Conservation (phyloP, 164 flowering plant species). For the Stephania cephalantha region DNA sequence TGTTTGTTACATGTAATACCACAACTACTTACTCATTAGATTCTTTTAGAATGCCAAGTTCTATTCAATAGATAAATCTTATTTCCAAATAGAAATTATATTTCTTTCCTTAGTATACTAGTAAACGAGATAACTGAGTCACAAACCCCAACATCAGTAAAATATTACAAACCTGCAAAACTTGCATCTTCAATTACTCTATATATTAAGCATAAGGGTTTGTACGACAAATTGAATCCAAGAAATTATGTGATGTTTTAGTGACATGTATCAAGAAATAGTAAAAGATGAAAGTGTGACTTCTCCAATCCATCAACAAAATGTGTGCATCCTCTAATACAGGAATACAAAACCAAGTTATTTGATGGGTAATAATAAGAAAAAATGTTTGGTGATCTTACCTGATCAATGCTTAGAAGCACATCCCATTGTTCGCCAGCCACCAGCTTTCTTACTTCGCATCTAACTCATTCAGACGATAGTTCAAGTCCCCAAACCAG, state of each 20-base stretch:
- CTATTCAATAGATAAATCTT: neutral
- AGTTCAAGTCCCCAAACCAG: conserved; percentile 98
- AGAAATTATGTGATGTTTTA: neutral
- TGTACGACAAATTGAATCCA: neutral
- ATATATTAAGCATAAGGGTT: too few relatives aligned
- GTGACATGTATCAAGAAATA: neutral
- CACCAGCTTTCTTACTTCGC: conserved; percentile 64
- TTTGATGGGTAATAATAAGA: neutral
- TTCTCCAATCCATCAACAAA: neutral
- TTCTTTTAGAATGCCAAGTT: neutral
- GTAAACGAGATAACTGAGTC: neutral
- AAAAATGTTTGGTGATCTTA: conserved; percentile 14
- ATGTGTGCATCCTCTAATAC: neutral
- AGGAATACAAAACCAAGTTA: neutral
- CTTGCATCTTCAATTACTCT: too few relatives aligned
- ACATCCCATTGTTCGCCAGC: conserved; percentile 63
- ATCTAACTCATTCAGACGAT: conserved; percentile 82
- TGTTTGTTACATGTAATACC: too few relatives aligned
- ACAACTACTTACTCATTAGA: too few relatives aligned
- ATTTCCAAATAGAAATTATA: neutral
- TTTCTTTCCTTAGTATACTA: neutral
- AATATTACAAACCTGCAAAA: too few relatives aligned
- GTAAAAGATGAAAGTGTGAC: neutral
- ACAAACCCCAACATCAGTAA: neutral
- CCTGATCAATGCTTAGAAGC: conserved; percentile 82